Base-by-base conservation (phyloP, 306 rosid genomes). In the Cucurbita pepo region DNA sequence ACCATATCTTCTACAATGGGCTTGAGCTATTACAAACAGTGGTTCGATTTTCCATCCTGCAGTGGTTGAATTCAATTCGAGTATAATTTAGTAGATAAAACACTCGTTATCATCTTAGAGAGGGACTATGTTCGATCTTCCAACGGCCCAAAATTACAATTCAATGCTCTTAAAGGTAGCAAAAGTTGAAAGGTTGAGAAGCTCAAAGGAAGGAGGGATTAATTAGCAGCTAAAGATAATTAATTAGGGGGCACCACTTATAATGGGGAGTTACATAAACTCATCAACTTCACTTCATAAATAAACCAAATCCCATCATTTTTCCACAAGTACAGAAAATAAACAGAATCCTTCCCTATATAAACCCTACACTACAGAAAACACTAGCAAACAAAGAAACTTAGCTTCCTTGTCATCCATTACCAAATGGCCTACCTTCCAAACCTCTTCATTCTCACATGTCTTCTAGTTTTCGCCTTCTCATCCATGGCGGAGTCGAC, bases 351-450 rank as follows among this genome's bases (percentile, higher is more conserved):
- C 7, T 9, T 11, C 71, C 37, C 18, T 65, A 43, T 65, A 65
- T 65, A 65, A 65, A 65, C 10, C 36, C 34, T 38, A n/a, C 70
- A 5, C 12, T 9, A 44, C 15, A 65, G 10, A 18, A 43, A 10
- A 36, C 36, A 18, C 34, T 65, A 5, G 9, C 54, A 44, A n/a
- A 11, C 71, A 65, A 3, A 65, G 18, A 65, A 65, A 45, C 9
- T 36, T 16, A 63, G 47, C 21, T 43, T 63, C 51, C 71, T 37
- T 40, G 3, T 64, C 36, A 11, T 64, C 52, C 53, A 22, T 67
- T 22, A 22, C 40, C 10, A 74, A 81, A 83, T 83, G 86, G 73
- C 70, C 61, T 43, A 6, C 41, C 72, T 70, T 67, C 40, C 10
- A 15, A 74, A 71, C 19, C n/a, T 83, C 56, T 19, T 77, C 41